Evolutionary conservation across 306 rosid species (phyloP), one percentile per base, ranked within the genome.

Genomic region (Carpinus viminea): DNA sequence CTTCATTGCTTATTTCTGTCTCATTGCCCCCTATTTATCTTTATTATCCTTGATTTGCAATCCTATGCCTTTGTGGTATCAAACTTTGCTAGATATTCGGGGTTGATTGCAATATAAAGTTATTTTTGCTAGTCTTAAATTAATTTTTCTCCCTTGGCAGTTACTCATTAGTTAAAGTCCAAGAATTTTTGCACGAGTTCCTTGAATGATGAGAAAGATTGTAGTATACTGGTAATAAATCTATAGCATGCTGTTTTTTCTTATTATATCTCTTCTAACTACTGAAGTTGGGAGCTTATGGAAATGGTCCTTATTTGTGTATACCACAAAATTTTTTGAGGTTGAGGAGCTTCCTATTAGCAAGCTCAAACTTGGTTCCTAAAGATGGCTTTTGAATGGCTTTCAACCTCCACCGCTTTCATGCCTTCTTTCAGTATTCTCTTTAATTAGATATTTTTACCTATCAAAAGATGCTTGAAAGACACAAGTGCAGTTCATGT

Each of bases 161-260:
- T 68, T 17, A 5, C 61, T 34, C 21, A 53, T 55, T 20, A 57
- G 51, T 64, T 17, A 78, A 45, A 68, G 24, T 38, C 8, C 45
- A 20, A 68, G 57, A 43, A 24, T 16, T 79, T 46, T 54, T 51
- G 11, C 36, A 18, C 0, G n/a, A 75, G 18, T 70, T 79, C 74
- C 80, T 70, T 34, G 28, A 52, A 61, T 38, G 68, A 45, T 56
- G 38, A 72, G 48, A 24, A 34, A 1, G 62, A 36, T n/a, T 50
- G 57, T 54, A 26, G 68, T 62, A 12, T 17, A 70, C 60, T 20
- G 13, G 43, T 26, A 70, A 31, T 12, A 43, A 70, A 72, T 72
- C 74, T 78, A 64, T 75, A 36, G 38, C 70, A 57, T 72, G 74
- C 24, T 47, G 21, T 73, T 73, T 55, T 59, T 46, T 77, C 17